Base-by-base conservation (phyloP, 2,329 filamentous ascomycete genomes). In the Waltergamsia citrina region DNA sequence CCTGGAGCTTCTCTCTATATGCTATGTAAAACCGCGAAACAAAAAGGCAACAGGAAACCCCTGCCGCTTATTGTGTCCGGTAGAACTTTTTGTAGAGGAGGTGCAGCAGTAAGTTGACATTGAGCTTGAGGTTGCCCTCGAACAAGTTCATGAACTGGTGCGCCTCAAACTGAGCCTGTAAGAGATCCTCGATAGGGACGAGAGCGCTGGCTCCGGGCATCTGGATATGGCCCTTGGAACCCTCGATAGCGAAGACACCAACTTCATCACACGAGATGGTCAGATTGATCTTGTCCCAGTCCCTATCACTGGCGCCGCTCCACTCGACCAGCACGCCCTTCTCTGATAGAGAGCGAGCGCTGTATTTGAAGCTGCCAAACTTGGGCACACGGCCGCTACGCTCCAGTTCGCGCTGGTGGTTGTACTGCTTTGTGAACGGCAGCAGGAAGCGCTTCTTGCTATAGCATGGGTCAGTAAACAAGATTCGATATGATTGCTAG, bases 81-180 rank as follows among this genome's bases (percentile, higher is more conserved):
- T 98, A 98, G 60, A 98, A 98, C 71, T 98, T 98, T 74, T 93
- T 94, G 69, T 96, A 96, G 46, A 98, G 74, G 58, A 96, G 68
- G 70, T 98, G 92, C 67, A 98, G 69, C 62, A 98, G 77, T 52
- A 98, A 60, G 65, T 98, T 98, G 51, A 98, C 92, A 58, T 96
- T 96, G 51, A 98, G 73, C 60, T 83, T 81, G 53, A 95, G 69
- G 42, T 72, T 74, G 35, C 81, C 80, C 54, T 93, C 86, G 51
- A 98, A 98, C 40, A 96, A 69, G 51, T 85, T 87, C 76, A 96
- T 88, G 57, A 94, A 94, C 61, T 95, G 87, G 49, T 87, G 85
- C 46, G 92, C 87, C 60, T 96, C 92, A 56, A 95, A 98, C 60
- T 98, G 93, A 33, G 92, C 90, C 62, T 95, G 87, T 50, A 98